Evolutionary conservation across 148 eudicot genomes (phyloP), one percentile per base, ranked within the genome.

Genomic region (Chenopodium suecicum): DNA sequence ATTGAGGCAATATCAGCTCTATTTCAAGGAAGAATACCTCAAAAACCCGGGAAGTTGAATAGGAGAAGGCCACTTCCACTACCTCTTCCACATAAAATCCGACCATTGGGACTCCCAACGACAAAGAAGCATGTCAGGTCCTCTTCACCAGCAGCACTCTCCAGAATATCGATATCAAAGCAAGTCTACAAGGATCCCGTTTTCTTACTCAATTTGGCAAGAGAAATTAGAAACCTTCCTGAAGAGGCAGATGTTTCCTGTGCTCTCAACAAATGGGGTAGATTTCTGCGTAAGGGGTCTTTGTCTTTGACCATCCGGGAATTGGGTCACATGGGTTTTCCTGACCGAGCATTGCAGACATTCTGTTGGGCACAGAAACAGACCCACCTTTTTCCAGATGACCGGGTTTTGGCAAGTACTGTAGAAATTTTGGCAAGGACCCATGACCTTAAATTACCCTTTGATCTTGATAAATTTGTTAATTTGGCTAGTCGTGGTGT

Each of bases 1-100:
- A 86, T 94, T 66, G 95, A 96, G 80, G 94, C 99, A 31, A 96
- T 96, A 82, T 88, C 98, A 73, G 91, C 97, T 65, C 91, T 96
- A 20, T 96, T 96, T 83, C 85, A 88, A 82, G 94, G 98, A 70
- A 91, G 99, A 64, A 83, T 96, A 67, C 98, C 97, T 84, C 98
- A 90, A 79, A 94, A 92, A 87, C 97, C 95, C 1, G 94, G 99
- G 83, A 95, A 89, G 47, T 83, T 88, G 77, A 80, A 78, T 31
- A 89, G 91, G 83, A 81, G 91, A 84, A 92, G 99, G 83, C 94
- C 98, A 73, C 88, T 92, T 58, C 99, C 99, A 2, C 92, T 95
- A 72, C 92, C 94, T 66, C 87, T 95, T 82, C 99, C 99, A 23
- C 66, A 89, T 88, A 95, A 90, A 85, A 80, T 88, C 70, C 97